Evolutionary conservation across 1,284 basidiomycete species (phyloP).

Genomic region (Ganoderma resinaceum): DNA sequence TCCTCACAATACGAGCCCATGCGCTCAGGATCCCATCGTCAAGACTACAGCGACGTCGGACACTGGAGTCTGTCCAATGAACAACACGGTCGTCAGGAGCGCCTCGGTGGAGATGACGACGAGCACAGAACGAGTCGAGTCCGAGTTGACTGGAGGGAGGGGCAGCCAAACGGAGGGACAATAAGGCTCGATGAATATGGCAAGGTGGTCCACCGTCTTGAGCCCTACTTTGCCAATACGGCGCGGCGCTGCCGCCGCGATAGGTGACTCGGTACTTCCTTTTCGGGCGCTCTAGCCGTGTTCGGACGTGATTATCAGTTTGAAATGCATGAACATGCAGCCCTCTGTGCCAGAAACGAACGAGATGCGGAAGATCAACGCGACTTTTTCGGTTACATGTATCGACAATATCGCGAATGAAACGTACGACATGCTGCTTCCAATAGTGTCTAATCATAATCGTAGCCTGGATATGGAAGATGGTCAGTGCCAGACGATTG

Average conservation of each 20-base stretch:
- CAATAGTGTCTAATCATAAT: slow-evolving; percentile 36
- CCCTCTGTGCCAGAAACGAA: too few species aligned
- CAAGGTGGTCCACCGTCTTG: not conserved
- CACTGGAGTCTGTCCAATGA: not conserved
- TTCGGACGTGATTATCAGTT: not conserved
- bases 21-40: not conserved
- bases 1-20: not conserved
- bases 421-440: slow-evolving; percentile 3
- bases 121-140: not conserved
- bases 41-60: not conserved
- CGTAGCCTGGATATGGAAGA: slow-evolving; percentile 34
- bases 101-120: not conserved
- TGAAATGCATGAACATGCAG: not conserved
- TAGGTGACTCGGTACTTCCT: not conserved
- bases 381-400: slow-evolving; percentile 5
- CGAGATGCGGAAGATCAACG: not conserved
- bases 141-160: slow-evolving; percentile 5
- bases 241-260: not conserved
- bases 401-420: not conserved
- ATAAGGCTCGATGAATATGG: slow-evolving; percentile 3
- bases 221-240: not conserved
- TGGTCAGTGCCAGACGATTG: not conserved
- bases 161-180: not conserved
- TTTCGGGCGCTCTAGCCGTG: not conserved
- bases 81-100: slow-evolving; percentile 9